Evolutionary conservation across 352 stramenopile genomes (phyloP), one percentile per base, ranked within the genome.

Genomic region (Globisporangium ultimum): DNA sequence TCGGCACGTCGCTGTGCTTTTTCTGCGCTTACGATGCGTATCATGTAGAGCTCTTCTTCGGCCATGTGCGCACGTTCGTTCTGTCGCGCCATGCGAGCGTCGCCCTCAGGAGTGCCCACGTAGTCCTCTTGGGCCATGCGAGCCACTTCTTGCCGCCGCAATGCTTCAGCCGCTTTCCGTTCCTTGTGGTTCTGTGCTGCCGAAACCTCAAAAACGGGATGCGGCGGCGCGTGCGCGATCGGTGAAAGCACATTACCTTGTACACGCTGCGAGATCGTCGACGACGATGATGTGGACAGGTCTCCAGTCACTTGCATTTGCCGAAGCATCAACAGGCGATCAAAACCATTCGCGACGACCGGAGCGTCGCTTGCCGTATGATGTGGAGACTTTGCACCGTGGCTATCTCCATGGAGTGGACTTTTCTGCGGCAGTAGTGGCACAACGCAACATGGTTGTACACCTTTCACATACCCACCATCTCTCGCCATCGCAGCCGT

Each of bases 101-200:
- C 60, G 2, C 81, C 81, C 41, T 89, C 82, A 0, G 58, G 58
- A 4, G 74, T 91, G 18, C 73, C 68, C 0, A 62, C 75, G 53
- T 89, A 91, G 54, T 91, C 82, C 32, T 91, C 82, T 2, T 58
- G 70, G 6, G 65, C 51, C 82, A 89, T 91, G 34, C 76, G 53
- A 28, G 49, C 36, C 22, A 75, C 52, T 53, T 91, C 82, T 0
- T 61, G 57, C 10, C 81, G 68, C 20, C 81, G 75, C 13, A 67
- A 64, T 21, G 82, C 66, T 57, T 91, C 81, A 3, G 69, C 67
- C 21, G 58, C 61, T 52, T 85, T 84, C 4, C 81, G 67, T 34
- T 81, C 71, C 15, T 80, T 78, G 43, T 88, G 77, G 57, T 88
- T 89, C 47, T 88, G 77, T 2, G 74, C 77, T 7, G 81, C 81